Base-by-base conservation (phyloP, 129 eudicot species). In the Kitagawia praeruptora region DNA sequence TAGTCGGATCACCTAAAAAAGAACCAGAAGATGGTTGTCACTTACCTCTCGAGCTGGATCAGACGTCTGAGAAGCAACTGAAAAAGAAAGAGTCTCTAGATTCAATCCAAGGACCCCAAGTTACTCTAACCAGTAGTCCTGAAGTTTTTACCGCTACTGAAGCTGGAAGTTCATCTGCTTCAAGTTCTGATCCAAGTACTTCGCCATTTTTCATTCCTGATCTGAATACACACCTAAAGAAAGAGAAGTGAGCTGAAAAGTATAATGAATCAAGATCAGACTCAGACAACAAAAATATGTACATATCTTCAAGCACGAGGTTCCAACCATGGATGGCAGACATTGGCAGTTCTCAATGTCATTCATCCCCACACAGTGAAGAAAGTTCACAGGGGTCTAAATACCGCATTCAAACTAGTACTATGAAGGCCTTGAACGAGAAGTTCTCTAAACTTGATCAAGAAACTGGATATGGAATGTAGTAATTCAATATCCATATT, bases 141-240 rank as follows among this genome's bases (percentile, higher is more conserved):
- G 99, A 96, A 79, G 80, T 89, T 12, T 96, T 90, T 82, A 90
- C 97, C n/a, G 87, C 99, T 70, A 96, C 98, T 3, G 99, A 96
- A 81, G 95, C 85, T 9, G 98, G 99, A 84, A 90, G 91, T 47
- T 96, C 99, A 46, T 95, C 99, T 11, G 99, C 90, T 28, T 96
- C 99, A 53, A 96, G 97, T 82, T 96, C 99, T 47, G 99, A 96
- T 49, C 99, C 91, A 42, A 92, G 98, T 70, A 90, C 97, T 15
- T 96, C 99, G 28, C 97, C 99, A 3, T 95, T 92, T 77, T 87
- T 83, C 42, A 38, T 86, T 18, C 81, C 90, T 28, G 89, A 82
- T 56, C 63, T 72, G 8, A 85, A 80, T 45, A 72, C 44, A 67
- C 75, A 74, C 71, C 75, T 89, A 61, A 61, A 58, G 47, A 92